These are phyloP conservation scores for Taiozyma sp. DNA, from an alignment of 1,139 yeast genomes.

Conservation along the genomic window DNA sequence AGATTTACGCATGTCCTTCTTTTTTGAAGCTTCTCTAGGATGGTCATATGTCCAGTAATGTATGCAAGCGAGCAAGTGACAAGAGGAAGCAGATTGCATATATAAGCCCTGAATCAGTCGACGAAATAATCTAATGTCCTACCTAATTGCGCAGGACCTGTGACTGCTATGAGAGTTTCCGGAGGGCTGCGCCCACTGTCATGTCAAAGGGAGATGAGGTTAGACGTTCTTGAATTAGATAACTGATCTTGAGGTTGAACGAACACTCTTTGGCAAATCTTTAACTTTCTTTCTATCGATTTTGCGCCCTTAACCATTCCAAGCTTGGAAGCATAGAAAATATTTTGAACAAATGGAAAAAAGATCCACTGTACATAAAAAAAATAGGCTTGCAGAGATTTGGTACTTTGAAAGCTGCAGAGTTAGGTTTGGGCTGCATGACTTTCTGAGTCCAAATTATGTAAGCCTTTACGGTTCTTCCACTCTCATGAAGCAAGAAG, in stretches of 20 bases:
- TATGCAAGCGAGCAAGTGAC: background rate
- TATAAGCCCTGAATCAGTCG: background rate
- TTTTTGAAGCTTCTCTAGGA: background rate
- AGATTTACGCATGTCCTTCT: background rate
- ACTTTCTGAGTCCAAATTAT: background rate
- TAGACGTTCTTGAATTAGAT: background rate
- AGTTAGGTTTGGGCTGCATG: background rate
- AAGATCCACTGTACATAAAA: background rate
- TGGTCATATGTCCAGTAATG: background rate
- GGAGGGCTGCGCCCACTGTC: background rate
- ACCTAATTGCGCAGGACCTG: background rate
- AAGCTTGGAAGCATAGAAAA: background rate
- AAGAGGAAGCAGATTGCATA: background rate
- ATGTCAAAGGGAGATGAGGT: background rate
- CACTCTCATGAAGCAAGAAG: too few relatives aligned
- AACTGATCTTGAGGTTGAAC: background rate
- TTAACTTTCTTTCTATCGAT: background rate
- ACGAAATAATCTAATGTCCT: too few relatives aligned
- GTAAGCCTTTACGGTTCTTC: too few relatives aligned
- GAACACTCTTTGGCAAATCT: background rate
- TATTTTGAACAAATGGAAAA: background rate
- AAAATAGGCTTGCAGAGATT: background rate
- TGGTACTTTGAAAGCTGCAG: background rate
- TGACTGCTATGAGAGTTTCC: too few relatives aligned
- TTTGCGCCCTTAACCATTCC: background rate